A percentile compares a stretch with the other conserved stretches of the same genome.
Evolutionary conservation across 176 grass and related monocot species (phyloP).

Genomic region (Rhynchospora pubera): DNA sequence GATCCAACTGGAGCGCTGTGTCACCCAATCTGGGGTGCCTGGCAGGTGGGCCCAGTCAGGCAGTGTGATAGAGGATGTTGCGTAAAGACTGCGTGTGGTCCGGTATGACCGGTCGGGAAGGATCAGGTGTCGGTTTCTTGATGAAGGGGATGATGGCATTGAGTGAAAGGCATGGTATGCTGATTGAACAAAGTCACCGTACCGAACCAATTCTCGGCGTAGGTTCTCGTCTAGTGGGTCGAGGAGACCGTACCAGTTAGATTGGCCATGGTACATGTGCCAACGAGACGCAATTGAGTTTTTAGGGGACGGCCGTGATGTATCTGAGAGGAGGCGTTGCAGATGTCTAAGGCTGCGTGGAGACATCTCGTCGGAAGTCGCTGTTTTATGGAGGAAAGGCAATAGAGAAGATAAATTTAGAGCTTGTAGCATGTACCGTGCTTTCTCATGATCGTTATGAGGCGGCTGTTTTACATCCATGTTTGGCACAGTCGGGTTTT

Average conservation of each 20-base stretch:
- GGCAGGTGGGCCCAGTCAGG: slow-evolving; percentile 51
- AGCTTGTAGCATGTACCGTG: slow-evolving; percentile 39
- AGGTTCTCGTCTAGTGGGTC: slow-evolving; percentile 84
- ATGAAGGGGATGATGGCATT: slow-evolving; percentile 33
- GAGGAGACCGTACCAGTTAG: slow-evolving; percentile 56
- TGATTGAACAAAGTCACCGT: slow-evolving; percentile 66
- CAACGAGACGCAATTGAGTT: slow-evolving; percentile 55
- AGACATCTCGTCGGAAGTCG: slow-evolving; percentile 58
- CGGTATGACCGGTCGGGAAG: slow-evolving; percentile 82
- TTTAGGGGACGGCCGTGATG: slow-evolving; percentile 49
- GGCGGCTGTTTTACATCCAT: background rate
- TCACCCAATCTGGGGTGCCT: slow-evolving; percentile 69
- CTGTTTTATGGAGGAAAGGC: slow-evolving; percentile 35
- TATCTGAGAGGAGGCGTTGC: slow-evolving; percentile 71
- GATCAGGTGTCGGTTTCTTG: slow-evolving; percentile 43
- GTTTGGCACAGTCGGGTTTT: background rate
- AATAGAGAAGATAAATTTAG: slow-evolving; percentile 60
- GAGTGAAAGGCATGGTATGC: slow-evolving; percentile 95
- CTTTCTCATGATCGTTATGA: slow-evolving; percentile 19
- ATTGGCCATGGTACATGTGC: slow-evolving; percentile 55
- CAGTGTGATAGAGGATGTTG: slow-evolving; percentile 65
- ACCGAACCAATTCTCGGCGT: slow-evolving; percentile 78
- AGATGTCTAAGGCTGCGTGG: slow-evolving; percentile 82
- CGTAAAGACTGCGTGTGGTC: slow-evolving; percentile 65
- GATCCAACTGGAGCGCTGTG: slow-evolving; percentile 78